Base-by-base conservation (phyloP, 75 land plant species). In the Cunninghamia lanceolata region DNA sequence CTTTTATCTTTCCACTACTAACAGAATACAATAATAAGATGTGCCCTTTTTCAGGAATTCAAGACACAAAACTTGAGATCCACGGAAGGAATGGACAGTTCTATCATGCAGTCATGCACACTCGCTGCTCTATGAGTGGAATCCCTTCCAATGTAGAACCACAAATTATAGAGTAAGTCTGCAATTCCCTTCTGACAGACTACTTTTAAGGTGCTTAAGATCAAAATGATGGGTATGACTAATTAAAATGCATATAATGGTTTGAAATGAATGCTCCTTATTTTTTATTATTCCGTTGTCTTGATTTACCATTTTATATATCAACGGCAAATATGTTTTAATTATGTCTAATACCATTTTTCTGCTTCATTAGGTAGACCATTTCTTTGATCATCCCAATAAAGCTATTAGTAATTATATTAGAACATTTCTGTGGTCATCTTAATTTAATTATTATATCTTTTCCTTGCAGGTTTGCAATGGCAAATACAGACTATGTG, bases 61-160 rank as follows among this genome's bases (percentile, higher is more conserved):
- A 84, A 85, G 88, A 83, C 83, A 91, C 89, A 88, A 94, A 91
- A 88, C 94, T 95, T 82, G 94, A 92, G 90, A 91, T 95, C 84
- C 96, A 95, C 88, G 96, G 96, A 73, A 90, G 93, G 35, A 88
- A 89, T 66, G 93, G 93, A 28, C 87, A 91, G 82, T 91, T 95
- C 87, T 89, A 90, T 84, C 96, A 95, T 91, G 95, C 95, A 43
- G 88, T 91, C 6, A 85, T 88, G 82, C 91, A 88, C 54, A 91
- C 91, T 38, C 84, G 92, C 34, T 91, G 89, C 32, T 91, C 91
- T 70, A 88, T 91, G 40, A 91, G 86, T 66, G 92, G 91, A 75
- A 88, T 91, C 85, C 86, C 92, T 34, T 81, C 92, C 50, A 75
- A 87, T 85, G 70, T 89, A 45, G 92, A 91, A 82, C 92, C 89